phyloP scores from a whole-genome alignment of 805 yeast genomes.

The Nakazawaea sp. region DNA sequence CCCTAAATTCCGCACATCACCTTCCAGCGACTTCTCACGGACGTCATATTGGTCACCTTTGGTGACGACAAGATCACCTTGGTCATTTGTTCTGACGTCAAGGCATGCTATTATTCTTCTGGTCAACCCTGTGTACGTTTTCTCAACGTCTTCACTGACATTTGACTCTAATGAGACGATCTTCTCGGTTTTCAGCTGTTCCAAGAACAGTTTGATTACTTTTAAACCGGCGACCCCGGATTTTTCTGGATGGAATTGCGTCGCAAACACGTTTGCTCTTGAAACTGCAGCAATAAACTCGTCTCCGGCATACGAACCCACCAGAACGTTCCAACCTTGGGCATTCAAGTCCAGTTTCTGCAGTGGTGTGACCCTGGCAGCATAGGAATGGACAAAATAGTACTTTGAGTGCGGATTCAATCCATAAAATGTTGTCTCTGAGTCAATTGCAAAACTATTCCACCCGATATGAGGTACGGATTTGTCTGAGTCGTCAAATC shows the following conservation, averaged over 20 bases:
- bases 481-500: conserved; percentile 58
- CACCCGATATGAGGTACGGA: conserved; percentile 98
- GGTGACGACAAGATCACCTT: conserved; percentile 94
- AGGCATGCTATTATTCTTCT: conserved; percentile 92
- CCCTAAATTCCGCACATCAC: conserved; percentile 83
- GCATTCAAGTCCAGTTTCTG: conserved; percentile 24
- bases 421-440: conserved; percentile 42
- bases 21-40: conserved; percentile 55
- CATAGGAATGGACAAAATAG: conserved; percentile 94
- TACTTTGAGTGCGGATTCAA: conserved; percentile 64
- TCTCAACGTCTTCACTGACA: conserved; percentile 16
- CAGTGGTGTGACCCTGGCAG: conserved; percentile 51
- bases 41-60: conserved; percentile 99
- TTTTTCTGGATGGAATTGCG: conserved; percentile 99
- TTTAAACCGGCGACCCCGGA: conserved; percentile 87
- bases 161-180: conserved; percentile 10
- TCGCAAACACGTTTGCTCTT: conserved; percentile 79
- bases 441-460: conserved; percentile 40
- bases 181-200: conserved; percentile 28
- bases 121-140: conserved; percentile 54
- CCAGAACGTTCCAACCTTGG: conserved; percentile 65
- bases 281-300: conserved; percentile 76
- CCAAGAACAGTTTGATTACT: conserved; percentile 67
- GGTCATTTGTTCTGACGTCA: conserved; percentile 93
- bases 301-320: conserved; percentile 71